A percentile compares a stretch with the other conserved stretches of the same genome.
phyloP scores from a whole-genome alignment of 208 protist genomes.

The Acanthamoeba sp. region DNA sequence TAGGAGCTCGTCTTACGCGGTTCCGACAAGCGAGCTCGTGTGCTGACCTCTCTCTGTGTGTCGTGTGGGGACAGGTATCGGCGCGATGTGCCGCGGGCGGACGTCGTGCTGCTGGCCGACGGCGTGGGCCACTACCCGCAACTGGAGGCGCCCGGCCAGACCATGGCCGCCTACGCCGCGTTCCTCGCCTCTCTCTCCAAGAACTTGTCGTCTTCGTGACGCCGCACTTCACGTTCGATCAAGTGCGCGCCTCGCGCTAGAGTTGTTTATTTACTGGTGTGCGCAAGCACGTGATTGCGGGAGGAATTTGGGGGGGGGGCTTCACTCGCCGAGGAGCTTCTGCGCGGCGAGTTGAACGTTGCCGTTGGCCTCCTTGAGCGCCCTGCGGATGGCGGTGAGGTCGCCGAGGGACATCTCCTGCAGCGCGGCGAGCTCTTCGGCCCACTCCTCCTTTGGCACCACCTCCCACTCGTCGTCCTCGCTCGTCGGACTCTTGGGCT shows the following conservation, averaged over 20 bases:
- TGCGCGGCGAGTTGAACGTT: neutral
- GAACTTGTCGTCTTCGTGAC: no score
- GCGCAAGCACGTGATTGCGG: no score
- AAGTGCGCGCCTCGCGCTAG: no score
- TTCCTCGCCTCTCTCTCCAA: neutral
- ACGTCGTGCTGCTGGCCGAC: slow-evolving; percentile 10
- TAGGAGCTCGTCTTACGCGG: neutral
- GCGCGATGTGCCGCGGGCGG: neutral
- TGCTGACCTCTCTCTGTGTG: neutral
- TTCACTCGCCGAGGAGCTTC: neutral
- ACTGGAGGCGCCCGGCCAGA: neutral
- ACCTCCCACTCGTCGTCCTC: slow-evolving; percentile 8
- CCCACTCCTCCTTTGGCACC: slow-evolving; percentile 17
- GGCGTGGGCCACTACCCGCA: slow-evolving; percentile 20
- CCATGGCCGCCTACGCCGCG: neutral
- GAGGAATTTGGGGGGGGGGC: no score
- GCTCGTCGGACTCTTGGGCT: neutral
- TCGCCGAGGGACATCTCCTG: neutral
- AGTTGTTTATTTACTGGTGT: no score
- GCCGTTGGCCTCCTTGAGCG: slow-evolving; percentile 1
- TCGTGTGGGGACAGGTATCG: neutral
- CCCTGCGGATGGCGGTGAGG: neutral
- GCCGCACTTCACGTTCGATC: no score
- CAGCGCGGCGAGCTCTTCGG: neutral
- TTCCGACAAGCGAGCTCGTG: neutral